Evolutionary conservation across 192 early-diverging fungal genomes (phyloP), one percentile per base, ranked within the genome.

Genomic region (Linnemannia elongata): DNA sequence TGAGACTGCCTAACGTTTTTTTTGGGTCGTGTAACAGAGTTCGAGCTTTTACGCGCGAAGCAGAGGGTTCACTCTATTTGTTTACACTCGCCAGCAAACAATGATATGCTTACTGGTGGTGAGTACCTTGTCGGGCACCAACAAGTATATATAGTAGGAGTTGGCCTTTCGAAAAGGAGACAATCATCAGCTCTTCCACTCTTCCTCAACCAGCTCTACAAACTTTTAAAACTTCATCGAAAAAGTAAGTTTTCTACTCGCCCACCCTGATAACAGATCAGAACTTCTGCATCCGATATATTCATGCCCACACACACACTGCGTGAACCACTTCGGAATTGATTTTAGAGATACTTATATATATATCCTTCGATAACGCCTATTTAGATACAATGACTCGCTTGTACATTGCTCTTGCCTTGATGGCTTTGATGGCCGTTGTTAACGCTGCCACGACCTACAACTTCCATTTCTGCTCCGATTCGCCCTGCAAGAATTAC

Each of bases 401-500:
- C 75, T n/a, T 76, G 39, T 41, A 38, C 30, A 39, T 76, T 63
- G 22, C 41, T 18, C 75, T 63, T 63, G 75, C n/a, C 42, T 55
- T 76, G 35, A 55, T 76, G 75, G 75, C 55, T 27, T 76, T 76
- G 75, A 0, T 76, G 54, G 75, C 75, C 75, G 55, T 63, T 55
- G 75, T 76, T 42, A 76, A 63, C 75, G 75, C 75, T 27, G 75
- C 75, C 13, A 76, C 49, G 38, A 76, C 75, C 75, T 76, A 76
- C 75, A 76, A 76, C 75, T 76, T 7, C 75, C 75, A 76, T 42
- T 76, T 76, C 75, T 76, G 75, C 75, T 76, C 75, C 75, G 24
- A 42, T n/a, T 76, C 75, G 75, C 54, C 55, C 75, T 76, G 75
- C 75, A 60, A 42, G 15, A 8, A 66, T 0, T 76, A 60, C 75